Evolutionary conservation across 1,139 yeast species (phyloP).

Genomic region (Yamadazyma diddensiae): DNA sequence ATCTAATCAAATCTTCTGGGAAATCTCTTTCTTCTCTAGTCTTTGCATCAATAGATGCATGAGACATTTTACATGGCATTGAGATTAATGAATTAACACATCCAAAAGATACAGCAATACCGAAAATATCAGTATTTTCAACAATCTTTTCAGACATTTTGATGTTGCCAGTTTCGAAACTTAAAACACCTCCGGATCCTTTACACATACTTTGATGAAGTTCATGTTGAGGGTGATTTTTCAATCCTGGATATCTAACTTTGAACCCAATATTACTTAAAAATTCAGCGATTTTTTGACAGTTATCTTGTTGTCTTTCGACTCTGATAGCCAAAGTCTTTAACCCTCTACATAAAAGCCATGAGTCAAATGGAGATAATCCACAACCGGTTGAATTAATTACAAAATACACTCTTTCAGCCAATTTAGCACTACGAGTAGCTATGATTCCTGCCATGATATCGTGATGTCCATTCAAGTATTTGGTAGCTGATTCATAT

Average conservation of each 20-base stretch:
- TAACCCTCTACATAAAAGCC: slow-evolving; percentile 84
- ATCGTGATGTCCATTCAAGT: slow-evolving; percentile 91
- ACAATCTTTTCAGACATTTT: slow-evolving; percentile 69
- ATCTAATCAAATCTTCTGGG: slow-evolving; percentile 86
- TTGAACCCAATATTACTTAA: slow-evolving; percentile 58
- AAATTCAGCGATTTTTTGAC: slow-evolving; percentile 70
- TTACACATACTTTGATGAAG: slow-evolving; percentile 73
- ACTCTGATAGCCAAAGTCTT: slow-evolving; percentile 82
- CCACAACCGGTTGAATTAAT: slow-evolving; percentile 92
- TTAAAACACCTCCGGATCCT: slow-evolving; percentile 88
- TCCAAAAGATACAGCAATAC: slow-evolving; percentile 91
- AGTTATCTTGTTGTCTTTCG: slow-evolving; percentile 83
- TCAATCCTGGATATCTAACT: slow-evolving; percentile 83
- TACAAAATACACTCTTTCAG: slow-evolving; percentile 68
- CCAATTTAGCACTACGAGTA: slow-evolving; percentile 58
- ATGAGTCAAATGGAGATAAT: slow-evolving; percentile 84
- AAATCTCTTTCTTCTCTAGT: slow-evolving; percentile 83
- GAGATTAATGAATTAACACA: slow-evolving; percentile 89
- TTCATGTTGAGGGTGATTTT: slow-evolving; percentile 76
- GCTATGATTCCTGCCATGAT: slow-evolving; percentile 94
- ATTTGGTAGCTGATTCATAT: slow-evolving; percentile 90
- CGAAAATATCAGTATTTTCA: slow-evolving; percentile 72
- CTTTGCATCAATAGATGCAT: slow-evolving; percentile 90
- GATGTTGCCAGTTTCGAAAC: slow-evolving; percentile 82
- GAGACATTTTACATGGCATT: slow-evolving; percentile 94